Evolutionary conservation across 371 early-diverging fungal species (phyloP).

Genomic region (Haplosporangium sp.): DNA sequence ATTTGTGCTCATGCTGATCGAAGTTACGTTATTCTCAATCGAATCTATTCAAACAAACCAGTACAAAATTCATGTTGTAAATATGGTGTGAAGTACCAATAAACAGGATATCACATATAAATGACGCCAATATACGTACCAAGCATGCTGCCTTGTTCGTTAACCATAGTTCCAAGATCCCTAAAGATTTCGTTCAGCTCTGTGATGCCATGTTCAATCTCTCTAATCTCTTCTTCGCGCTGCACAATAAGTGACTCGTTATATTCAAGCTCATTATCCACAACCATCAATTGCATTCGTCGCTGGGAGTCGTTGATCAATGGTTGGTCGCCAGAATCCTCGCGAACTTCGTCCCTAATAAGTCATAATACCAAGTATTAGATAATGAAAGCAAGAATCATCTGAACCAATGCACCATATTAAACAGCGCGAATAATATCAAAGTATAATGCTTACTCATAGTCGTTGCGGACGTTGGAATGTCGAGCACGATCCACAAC

Average conservation of each 20-base stretch:
- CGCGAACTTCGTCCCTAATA: conserved; percentile 64
- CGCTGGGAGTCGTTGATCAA: conserved; percentile 74
- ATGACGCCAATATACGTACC: conserved; percentile 66
- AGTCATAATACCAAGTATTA: neutral
- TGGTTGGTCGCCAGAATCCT: conserved; percentile 67
- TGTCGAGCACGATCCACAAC: conserved; percentile 79
- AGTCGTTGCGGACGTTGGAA: conserved; percentile 58
- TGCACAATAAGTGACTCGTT: conserved; percentile 94
- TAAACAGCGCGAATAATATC: neutral
- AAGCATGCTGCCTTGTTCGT: conserved; percentile 93
- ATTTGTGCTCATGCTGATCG: conserved; percentile 81
- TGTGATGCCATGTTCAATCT: conserved; percentile 92
- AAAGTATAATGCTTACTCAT: conserved; percentile 41
- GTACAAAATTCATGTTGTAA: neutral
- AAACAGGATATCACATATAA: neutral
- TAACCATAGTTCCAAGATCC: conserved; percentile 94
- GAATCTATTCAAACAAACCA: conserved; percentile 65
- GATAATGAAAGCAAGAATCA: neutral
- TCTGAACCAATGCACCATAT: too few species aligned
- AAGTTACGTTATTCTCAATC: conserved; percentile 89
- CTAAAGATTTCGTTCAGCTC: conserved; percentile 96
- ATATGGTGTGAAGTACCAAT: neutral
- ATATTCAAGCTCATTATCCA: conserved; percentile 93
- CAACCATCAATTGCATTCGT: conserved; percentile 74
- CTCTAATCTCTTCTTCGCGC: conserved; percentile 91